Evolutionary conservation across 305 asterid species (phyloP).

Genomic region (Rubia tinctorum): DNA sequence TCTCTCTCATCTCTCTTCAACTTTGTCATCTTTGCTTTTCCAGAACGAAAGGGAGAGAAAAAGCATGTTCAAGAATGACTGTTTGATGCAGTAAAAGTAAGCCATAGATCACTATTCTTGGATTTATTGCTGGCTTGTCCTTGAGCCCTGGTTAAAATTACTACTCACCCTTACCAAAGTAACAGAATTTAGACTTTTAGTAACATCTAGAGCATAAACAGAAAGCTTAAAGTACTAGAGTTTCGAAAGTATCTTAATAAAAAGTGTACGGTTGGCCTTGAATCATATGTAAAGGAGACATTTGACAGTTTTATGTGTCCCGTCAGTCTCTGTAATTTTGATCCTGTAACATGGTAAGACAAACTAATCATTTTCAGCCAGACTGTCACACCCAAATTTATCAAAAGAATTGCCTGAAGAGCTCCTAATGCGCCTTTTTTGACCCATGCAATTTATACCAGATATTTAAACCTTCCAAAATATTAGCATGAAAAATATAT

Average conservation of each 20-base stretch:
- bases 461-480: not conserved
- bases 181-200: not conserved
- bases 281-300: slow-evolving; percentile 72
- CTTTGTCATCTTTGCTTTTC: not conserved
- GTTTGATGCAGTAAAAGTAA: not conserved
- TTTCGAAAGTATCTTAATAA: slow-evolving; percentile 1
- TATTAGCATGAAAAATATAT: not conserved
- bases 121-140: slow-evolving; percentile 1
- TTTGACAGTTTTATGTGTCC: slow-evolving; percentile 72
- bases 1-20: not conserved
- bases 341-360: slow-evolving; percentile 47
- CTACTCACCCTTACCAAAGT: not conserved
- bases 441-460: not conserved
- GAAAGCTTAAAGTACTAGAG: not conserved
- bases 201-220: not conserved
- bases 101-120: not conserved
- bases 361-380: slow-evolving; percentile 14
- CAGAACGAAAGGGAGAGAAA: not conserved
- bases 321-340: slow-evolving; percentile 57
- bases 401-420: not conserved
- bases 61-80: not conserved
- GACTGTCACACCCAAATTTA: not conserved
- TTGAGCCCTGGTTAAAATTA: not conserved
- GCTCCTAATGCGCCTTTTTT: not conserved
- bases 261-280: slow-evolving; percentile 61